A percentile compares a stretch with the other conserved stretches of the same genome.
Conservation (phyloP, 2,329 filamentous ascomycete species). For the Ophiocordyceps robertsii region DNA sequence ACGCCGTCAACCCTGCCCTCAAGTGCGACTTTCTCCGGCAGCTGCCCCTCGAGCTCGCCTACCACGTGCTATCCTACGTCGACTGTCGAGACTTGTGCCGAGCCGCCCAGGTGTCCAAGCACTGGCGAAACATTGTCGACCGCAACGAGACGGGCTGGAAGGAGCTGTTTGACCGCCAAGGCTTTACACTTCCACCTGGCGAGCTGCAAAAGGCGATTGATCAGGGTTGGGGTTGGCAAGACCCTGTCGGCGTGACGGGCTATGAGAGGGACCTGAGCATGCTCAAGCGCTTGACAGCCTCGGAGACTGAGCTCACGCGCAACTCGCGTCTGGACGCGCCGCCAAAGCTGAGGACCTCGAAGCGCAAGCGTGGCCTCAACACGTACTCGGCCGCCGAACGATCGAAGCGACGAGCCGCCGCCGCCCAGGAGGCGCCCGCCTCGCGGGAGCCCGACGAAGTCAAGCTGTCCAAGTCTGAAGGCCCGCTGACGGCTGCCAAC, state of each 20-base stretch:
- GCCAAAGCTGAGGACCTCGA: conserved; percentile 34
- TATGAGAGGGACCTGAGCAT: conserved; percentile 70
- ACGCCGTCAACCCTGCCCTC: conserved; percentile 82
- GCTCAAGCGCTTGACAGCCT: conserved; percentile 35
- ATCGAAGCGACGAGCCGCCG: conserved; percentile 37
- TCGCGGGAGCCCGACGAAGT: conserved; percentile 27
- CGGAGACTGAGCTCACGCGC: conserved; percentile 37
- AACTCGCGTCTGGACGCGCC: conserved; percentile 25
- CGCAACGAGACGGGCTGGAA: conserved; percentile 95
- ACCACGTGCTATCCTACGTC: conserved; percentile 79
- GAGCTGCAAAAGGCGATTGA: conserved; percentile 76
- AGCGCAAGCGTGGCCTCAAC: conserved; percentile 40
- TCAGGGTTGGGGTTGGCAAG: conserved; percentile 97
- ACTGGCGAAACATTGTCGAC: conserved; percentile 84
- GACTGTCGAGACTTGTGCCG: conserved; percentile 77
- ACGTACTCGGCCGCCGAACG: conserved; percentile 32
- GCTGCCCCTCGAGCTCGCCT: conserved; percentile 72
- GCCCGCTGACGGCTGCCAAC: conserved; percentile 74
- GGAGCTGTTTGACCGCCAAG: conserved; percentile 73
- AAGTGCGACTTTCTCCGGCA: conserved; percentile 87
- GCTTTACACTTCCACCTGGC: conserved; percentile 62
- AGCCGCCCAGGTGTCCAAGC: conserved; percentile 84
- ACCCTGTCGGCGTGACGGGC: conserved; percentile 60
- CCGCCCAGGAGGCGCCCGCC: conserved; percentile 28
- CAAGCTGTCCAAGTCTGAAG: conserved; percentile 52